Evolutionary conservation across 2,329 filamentous ascomycete genomes (phyloP).

Genomic region (Leptodontidium sp.): DNA sequence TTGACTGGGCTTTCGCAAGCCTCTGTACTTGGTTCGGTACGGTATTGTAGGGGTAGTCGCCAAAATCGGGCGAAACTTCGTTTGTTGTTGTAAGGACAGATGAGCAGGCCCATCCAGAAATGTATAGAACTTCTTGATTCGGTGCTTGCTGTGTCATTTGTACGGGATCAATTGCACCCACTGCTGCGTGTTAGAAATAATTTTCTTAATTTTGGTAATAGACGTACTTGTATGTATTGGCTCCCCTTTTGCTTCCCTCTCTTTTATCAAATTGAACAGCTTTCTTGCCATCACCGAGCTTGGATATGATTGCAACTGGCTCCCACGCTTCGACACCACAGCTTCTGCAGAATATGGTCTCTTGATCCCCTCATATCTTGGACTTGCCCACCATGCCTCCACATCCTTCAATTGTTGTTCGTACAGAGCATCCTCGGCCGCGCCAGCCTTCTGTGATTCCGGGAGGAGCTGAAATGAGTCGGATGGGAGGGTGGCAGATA

Average conservation of each 20-base stretch:
- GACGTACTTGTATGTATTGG: constrained; percentile 90
- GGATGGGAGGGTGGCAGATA: constrained; percentile 51
- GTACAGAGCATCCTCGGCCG: constrained; percentile 85
- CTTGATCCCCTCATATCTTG: constrained; percentile 88
- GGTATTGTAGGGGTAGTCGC: constrained; percentile 98
- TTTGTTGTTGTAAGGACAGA: constrained; percentile 92
- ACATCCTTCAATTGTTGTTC: constrained; percentile 85
- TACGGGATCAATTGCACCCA: constrained; percentile 98
- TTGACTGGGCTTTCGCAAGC: constrained; percentile 93
- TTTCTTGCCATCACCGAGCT: constrained; percentile 96
- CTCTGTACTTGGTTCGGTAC: constrained; percentile 98
- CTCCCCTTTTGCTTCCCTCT: constrained; percentile 78
- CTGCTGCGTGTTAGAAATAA: constrained; percentile 53
- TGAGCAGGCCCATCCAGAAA: constrained; percentile 98
- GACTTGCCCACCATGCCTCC: constrained; percentile 87
- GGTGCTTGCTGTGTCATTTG: constrained; percentile 99
- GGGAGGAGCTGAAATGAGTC: constrained; percentile 88
- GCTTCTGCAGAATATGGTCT: constrained; percentile 90
- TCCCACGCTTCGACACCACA: constrained; percentile 91
- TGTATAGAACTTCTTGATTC: constrained; percentile 94
- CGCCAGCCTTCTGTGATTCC: constrained; percentile 78
- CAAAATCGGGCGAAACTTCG: constrained; percentile 97
- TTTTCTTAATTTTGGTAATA: background rate
- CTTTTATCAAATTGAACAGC: constrained; percentile 86
- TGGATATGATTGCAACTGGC: constrained; percentile 85